A percentile compares a stretch with the other conserved stretches of the same genome.
phyloP scores from a whole-genome alignment of 1,284 basidiomycete species.

The Ustilago hordei region DNA sequence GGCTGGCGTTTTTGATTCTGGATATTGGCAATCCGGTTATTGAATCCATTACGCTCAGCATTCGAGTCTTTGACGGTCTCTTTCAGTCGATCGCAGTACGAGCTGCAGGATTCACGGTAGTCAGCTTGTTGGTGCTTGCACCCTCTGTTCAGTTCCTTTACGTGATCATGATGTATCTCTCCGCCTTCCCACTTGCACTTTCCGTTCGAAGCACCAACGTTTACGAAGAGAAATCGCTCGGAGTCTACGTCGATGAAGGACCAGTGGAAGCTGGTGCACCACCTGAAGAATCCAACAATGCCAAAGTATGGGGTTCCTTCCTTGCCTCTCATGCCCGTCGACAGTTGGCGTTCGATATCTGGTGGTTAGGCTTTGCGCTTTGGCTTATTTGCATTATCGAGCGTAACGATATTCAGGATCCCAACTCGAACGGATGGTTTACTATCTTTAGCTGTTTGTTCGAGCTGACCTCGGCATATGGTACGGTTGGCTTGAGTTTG shows the following conservation, averaged over 20 bases:
- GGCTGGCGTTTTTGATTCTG: slow-evolving; percentile 86
- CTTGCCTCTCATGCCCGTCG: slow-evolving; percentile 82
- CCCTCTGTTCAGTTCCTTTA: slow-evolving; percentile 89
- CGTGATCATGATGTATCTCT: slow-evolving; percentile 75
- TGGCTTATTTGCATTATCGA: slow-evolving; percentile 69
- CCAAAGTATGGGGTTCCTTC: slow-evolving; percentile 80
- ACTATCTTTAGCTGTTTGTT: slow-evolving; percentile 75
- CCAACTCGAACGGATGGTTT: slow-evolving; percentile 58
- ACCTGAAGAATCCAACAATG: slow-evolving; percentile 31
- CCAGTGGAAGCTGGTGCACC: slow-evolving; percentile 10
- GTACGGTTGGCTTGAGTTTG: slow-evolving; percentile 73
- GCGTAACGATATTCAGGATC: slow-evolving; percentile 60
- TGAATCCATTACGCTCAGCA: slow-evolving; percentile 78
- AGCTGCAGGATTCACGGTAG: slow-evolving; percentile 85
- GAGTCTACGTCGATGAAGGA: slow-evolving; percentile 57
- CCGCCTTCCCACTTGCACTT: slow-evolving; percentile 73
- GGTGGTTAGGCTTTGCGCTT: slow-evolving; percentile 68
- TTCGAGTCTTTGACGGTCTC: slow-evolving; percentile 68
- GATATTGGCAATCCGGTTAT: slow-evolving; percentile 85
- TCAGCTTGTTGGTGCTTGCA: slow-evolving; percentile 79
- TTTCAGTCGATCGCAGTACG: slow-evolving; percentile 77
- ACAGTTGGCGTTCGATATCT: slow-evolving; percentile 81
- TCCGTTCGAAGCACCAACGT: slow-evolving; percentile 97
- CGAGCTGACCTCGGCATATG: slow-evolving; percentile 82
- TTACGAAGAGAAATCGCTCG: slow-evolving; percentile 81